Evolutionary conservation across 2,329 filamentous ascomycete species (phyloP).

Genomic region (Colletotrichum navitas): DNA sequence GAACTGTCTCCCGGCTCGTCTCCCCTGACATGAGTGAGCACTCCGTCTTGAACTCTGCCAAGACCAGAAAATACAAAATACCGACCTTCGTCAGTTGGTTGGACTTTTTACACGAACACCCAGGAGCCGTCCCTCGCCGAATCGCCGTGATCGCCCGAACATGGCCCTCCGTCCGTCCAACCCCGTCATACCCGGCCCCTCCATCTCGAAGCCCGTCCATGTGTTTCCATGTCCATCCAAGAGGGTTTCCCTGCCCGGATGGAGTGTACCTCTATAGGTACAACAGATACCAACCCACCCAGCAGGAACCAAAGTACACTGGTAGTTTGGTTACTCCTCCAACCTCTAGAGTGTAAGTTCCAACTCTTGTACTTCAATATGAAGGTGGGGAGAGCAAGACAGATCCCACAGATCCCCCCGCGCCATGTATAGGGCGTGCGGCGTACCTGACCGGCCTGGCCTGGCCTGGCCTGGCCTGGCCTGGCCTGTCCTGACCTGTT

Average conservation of each 20-base stretch:
- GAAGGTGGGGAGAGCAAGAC: not conserved
- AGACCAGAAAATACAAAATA: not conserved
- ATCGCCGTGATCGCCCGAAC: constrained; percentile 31
- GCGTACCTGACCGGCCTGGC: constrained; percentile 8
- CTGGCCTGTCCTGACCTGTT: not conserved
- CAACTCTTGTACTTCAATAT: not conserved
- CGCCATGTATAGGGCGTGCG: not conserved
- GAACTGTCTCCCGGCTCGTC: not conserved
- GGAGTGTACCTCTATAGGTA: not conserved
- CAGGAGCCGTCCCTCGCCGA: constrained; percentile 15
- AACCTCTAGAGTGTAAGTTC: not conserved
- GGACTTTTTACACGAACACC: not conserved
- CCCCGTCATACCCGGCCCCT: constrained; percentile 7
- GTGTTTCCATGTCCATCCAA: not conserved
- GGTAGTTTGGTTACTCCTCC: not conserved
- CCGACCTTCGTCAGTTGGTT: not conserved
- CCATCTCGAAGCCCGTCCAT: not conserved
- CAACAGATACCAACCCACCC: not conserved
- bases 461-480: not conserved
- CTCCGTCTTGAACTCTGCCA: not conserved
- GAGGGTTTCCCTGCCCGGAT: not conserved
- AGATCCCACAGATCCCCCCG: not conserved
- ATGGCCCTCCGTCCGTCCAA: constrained; percentile 1
- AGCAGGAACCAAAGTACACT: not conserved
- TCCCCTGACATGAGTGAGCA: constrained; percentile 14